phyloP scores from a whole-genome alignment of 306 rosid species.

The Spatholobus suberectus region DNA sequence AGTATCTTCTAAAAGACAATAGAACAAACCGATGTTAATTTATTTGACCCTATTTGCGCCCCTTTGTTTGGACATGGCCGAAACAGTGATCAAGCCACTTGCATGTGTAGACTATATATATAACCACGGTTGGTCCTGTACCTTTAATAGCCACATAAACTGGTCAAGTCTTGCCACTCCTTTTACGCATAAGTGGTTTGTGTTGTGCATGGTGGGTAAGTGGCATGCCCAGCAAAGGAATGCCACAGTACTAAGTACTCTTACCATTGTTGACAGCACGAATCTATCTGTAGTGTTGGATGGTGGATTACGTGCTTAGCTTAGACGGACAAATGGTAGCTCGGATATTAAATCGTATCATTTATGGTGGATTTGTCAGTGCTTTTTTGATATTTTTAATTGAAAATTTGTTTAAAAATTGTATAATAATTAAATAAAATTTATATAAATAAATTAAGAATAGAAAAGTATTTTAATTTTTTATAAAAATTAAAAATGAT shows the following conservation, averaged over 20 bases:
- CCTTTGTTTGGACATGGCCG: slow-evolving; percentile 41
- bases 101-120: slow-evolving; percentile 24
- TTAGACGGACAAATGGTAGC: slow-evolving; percentile 23
- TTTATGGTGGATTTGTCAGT: background rate
- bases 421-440: too few species aligned
- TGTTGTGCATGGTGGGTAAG: slow-evolving; percentile 71
- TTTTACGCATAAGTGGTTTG: slow-evolving; percentile 30
- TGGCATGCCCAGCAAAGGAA: slow-evolving; percentile 55
- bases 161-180: slow-evolving; percentile 19
- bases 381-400: background rate
- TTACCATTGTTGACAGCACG: slow-evolving; percentile 34
- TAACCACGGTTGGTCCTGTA: slow-evolving; percentile 43
- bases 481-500: too few species aligned
- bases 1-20: slow-evolving; percentile 11
- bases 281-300: slow-evolving; percentile 9
- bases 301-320: slow-evolving; percentile 6
- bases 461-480: too few species aligned
- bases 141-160: slow-evolving; percentile 41
- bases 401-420: background rate
- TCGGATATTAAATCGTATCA: slow-evolving; percentile 17
- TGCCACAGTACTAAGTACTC: slow-evolving; percentile 35
- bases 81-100: slow-evolving; percentile 47
- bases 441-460: too few species aligned
- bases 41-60: slow-evolving; percentile 62
- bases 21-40: slow-evolving; percentile 27